phyloP scores from a whole-genome alignment of 2,329 filamentous ascomycete species.

The Rosellinia necatrix region DNA sequence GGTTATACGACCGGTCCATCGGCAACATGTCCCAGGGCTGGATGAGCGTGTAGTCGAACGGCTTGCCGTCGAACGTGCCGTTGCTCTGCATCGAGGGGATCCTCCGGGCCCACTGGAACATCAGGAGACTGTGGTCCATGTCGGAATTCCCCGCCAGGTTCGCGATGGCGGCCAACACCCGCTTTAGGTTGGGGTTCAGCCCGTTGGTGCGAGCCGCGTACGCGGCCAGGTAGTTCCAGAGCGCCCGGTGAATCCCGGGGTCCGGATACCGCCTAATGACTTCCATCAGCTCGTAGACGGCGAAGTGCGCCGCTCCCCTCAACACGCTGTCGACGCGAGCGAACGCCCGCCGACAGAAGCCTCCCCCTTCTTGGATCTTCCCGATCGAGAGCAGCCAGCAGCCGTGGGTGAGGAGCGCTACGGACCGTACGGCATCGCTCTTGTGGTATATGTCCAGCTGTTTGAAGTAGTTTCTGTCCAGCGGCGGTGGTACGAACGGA shows the following conservation, averaged over 20 bases:
- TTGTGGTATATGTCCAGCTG: conserved; percentile 33
- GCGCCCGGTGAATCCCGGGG: conserved; percentile 30
- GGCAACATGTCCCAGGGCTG: conserved; percentile 38
- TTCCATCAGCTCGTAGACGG: conserved; percentile 26
- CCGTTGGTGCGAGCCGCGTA: conserved; percentile 22
- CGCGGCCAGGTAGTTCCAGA: conserved; percentile 35
- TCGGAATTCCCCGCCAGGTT: conserved; percentile 28
- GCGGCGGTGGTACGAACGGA: conserved; percentile 17
- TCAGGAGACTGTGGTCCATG: conserved; percentile 30
- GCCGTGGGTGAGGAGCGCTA: conserved; percentile 33
- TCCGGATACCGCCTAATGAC: conserved; percentile 24
- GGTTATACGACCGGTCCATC: conserved; percentile 31
- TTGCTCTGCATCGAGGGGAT: conserved; percentile 32
- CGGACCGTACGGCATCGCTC: conserved; percentile 34
- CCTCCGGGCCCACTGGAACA: conserved; percentile 34
- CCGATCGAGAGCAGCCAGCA: conserved; percentile 37
- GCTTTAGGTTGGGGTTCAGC: conserved; percentile 30
- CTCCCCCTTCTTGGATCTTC: conserved; percentile 31
- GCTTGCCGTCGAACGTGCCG: conserved; percentile 36
- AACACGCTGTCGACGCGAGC: conserved; percentile 33
- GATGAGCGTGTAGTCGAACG: conserved; percentile 38
- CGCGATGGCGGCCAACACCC: conserved; percentile 31
- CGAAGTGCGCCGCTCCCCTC: conserved; percentile 33
- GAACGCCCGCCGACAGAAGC: conserved; percentile 34
- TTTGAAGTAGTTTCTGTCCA: conserved; percentile 28